These are phyloP conservation scores for Mycena citricolor DNA, from an alignment of 1,284 basidiomycete species.

Conservation along the genomic window DNA sequence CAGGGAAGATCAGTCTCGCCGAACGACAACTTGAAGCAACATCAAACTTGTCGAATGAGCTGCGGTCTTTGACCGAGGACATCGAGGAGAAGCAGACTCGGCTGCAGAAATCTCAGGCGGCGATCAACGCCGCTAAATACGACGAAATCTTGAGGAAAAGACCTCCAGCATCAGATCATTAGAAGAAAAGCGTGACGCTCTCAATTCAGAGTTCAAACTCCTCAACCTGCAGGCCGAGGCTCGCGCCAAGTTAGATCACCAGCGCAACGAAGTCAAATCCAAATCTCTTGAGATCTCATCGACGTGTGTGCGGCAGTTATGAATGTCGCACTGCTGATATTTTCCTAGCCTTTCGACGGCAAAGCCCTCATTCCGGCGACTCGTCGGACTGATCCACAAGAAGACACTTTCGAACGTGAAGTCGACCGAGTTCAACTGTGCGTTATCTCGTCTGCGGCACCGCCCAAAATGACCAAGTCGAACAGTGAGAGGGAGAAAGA, in stretches of 20 bases:
- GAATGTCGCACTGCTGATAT: slow-evolving; percentile 2
- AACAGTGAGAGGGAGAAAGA: slow-evolving; percentile 69
- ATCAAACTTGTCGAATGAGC: slow-evolving; percentile 54
- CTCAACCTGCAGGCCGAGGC: slow-evolving; percentile 83
- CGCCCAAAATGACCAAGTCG: slow-evolving; percentile 5
- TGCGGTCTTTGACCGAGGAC: slow-evolving; percentile 60
- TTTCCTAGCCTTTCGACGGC: slow-evolving; percentile 52
- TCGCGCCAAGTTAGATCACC: slow-evolving; percentile 80
- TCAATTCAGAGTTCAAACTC: slow-evolving; percentile 72
- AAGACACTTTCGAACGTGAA: slow-evolving; percentile 72
- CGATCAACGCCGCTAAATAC: slow-evolving; percentile 62
- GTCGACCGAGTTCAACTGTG: slow-evolving; percentile 62
- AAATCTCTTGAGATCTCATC: slow-evolving; percentile 67
- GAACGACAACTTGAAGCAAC: slow-evolving; percentile 60
- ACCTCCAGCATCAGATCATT: slow-evolving; percentile 53
- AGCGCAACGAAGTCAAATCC: slow-evolving; percentile 64
- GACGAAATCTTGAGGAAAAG: slow-evolving; percentile 70
- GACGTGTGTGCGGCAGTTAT: slow-evolving; percentile 48
- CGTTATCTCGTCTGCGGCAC: slow-evolving; percentile 25
- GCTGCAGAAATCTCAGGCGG: slow-evolving; percentile 54
- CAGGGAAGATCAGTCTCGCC: slow-evolving; percentile 49
- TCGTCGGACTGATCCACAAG: slow-evolving; percentile 59
- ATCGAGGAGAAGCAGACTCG: slow-evolving; percentile 68
- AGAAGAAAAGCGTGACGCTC: slow-evolving; percentile 70
- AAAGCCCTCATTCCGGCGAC: slow-evolving; percentile 61